phyloP scores from a whole-genome alignment of 306 rosid species.

The Glycine tomentella region DNA sequence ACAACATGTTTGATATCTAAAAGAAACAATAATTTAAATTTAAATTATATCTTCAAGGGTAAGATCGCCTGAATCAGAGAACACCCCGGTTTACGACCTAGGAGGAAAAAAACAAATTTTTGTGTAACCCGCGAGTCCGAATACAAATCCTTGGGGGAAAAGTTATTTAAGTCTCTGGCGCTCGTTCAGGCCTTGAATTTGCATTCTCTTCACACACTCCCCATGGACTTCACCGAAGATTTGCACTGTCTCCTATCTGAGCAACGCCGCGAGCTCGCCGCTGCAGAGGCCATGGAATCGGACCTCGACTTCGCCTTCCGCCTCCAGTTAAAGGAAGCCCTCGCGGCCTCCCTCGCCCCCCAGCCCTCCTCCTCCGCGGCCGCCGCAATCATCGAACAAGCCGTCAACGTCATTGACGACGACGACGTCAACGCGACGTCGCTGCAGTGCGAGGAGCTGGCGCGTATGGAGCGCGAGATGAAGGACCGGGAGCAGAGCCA shows the following conservation, averaged over 20 bases:
- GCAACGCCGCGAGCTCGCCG: slow-evolving; percentile 58
- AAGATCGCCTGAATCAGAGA: too few relatives aligned
- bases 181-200: too few relatives aligned
- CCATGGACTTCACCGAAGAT: slow-evolving; percentile 43
- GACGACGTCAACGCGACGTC: not conserved
- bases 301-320: slow-evolving; percentile 65
- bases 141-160: too few relatives aligned
- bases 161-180: too few relatives aligned
- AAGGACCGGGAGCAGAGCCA: slow-evolving; percentile 51
- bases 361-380: slow-evolving; percentile 52
- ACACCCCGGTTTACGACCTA: too few relatives aligned
- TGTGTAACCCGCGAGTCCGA: too few relatives aligned
- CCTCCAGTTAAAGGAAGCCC: slow-evolving; percentile 71
- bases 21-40: too few relatives aligned
- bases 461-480: slow-evolving; percentile 40
- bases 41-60: too few relatives aligned
- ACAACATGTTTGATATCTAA: too few relatives aligned
- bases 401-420: not conserved
- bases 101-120: too few relatives aligned
- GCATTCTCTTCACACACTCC: not conserved
- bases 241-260: slow-evolving; percentile 34
- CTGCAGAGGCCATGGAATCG: slow-evolving; percentile 51
- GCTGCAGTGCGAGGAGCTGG: slow-evolving; percentile 45
- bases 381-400: not conserved
- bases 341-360: slow-evolving; percentile 58